These are phyloP conservation scores for Plasmopara viticola DNA, from an alignment of 352 stramenopile genomes.

Conservation along the genomic window DNA sequence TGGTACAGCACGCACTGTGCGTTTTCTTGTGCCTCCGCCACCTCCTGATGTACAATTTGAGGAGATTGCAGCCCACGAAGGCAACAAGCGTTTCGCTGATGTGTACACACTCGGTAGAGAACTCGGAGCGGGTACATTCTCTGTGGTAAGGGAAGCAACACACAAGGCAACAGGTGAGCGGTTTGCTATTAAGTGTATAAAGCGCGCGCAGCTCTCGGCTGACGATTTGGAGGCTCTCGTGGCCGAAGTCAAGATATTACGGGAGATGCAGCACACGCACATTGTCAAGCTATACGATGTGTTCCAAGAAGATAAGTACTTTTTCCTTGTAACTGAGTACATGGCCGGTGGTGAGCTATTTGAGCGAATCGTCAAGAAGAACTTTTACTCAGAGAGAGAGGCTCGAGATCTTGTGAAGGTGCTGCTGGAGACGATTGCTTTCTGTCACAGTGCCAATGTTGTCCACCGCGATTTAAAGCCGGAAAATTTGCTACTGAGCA, in stretches of 20 bases:
- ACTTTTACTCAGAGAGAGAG: conserved; percentile 79
- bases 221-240: conserved; percentile 75
- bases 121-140: conserved; percentile 61
- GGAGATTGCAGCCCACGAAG: conserved; percentile 22
- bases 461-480: conserved; percentile 95
- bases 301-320: conserved; percentile 88
- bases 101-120: conserved; percentile 67
- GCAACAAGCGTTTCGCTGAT: conserved; percentile 41
- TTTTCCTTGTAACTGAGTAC: conserved; percentile 97
- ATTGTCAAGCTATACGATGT: conserved; percentile 89
- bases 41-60: conserved; percentile 30
- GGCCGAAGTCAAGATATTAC: conserved; percentile 69
- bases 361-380: conserved; percentile 85
- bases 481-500: conserved; percentile 92
- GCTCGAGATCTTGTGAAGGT: conserved; percentile 72
- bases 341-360: conserved; percentile 86
- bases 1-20: conserved; percentile 44
- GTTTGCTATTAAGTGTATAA: conserved; percentile 86
- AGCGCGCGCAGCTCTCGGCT: conserved; percentile 56
- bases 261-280: conserved; percentile 82
- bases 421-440: conserved; percentile 75
- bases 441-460: conserved; percentile 82
- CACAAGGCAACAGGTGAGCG: conserved; percentile 35
- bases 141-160: conserved; percentile 59
- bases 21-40: conserved; percentile 52